A percentile compares a stretch with the other conserved stretches of the same genome.
Evolutionary conservation across 345 rosid genomes (phyloP).

Genomic region (Hypericum perforatum): DNA sequence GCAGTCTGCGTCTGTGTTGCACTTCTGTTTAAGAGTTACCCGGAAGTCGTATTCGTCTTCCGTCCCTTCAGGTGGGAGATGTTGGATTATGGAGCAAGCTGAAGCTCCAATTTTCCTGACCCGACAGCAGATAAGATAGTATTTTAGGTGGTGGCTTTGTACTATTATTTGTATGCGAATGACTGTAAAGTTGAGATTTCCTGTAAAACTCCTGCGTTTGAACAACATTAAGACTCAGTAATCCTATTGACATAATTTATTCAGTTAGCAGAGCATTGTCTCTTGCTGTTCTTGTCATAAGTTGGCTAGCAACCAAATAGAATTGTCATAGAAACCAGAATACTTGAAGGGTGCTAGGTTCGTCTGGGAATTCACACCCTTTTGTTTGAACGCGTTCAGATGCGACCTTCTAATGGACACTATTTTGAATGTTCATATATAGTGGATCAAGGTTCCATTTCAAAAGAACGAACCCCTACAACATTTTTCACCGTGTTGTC

Average conservation of each 20-base stretch:
- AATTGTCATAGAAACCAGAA: too few relatives aligned
- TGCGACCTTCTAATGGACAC: too few relatives aligned
- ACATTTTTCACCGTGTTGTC: too few relatives aligned
- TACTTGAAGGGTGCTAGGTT: too few relatives aligned
- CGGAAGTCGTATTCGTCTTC: constrained; percentile 81
- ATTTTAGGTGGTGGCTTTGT: not conserved
- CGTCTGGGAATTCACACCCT: too few relatives aligned
- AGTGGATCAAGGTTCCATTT: too few relatives aligned
- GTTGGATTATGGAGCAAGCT: constrained; percentile 76
- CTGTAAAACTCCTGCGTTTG: constrained; percentile 20
- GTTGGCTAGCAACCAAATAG: too few relatives aligned
- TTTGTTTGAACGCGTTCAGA: too few relatives aligned
- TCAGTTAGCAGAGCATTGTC: constrained; percentile 1
- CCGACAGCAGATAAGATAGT: constrained; percentile 8
- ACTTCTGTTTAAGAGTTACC: constrained; percentile 88
- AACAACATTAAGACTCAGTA: constrained; percentile 19
- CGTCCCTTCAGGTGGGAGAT: constrained; percentile 98
- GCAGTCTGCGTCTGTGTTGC: constrained; percentile 98
- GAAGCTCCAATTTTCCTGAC: constrained; percentile 16
- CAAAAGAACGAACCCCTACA: too few relatives aligned
- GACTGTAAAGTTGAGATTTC: constrained; percentile 32
- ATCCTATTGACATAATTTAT: constrained; percentile 17
- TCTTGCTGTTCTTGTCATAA: too few relatives aligned
- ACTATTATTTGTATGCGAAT: constrained; percentile 23
- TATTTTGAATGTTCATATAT: too few relatives aligned